Percentiles rank a stretch among this genome's conserved stretches.
Evolutionary conservation across 768 basidiomycete species (phyloP).

Genomic region (Termitomyces sp.): DNA sequence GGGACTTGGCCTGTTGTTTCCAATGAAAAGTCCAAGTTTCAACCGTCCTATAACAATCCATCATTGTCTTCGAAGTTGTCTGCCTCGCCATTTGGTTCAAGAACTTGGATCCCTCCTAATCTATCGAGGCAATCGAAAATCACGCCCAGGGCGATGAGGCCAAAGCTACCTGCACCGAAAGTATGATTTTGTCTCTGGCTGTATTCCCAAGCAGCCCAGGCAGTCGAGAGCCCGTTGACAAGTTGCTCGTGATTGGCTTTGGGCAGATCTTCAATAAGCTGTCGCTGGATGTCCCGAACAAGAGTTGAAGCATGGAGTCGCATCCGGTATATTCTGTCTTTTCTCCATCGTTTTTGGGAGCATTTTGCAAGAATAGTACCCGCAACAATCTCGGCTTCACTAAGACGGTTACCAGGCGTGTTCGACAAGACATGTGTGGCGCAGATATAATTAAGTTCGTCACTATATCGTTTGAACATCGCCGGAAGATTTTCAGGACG

Average conservation of each 20-base stretch:
- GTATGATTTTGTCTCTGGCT: conserved; percentile 33
- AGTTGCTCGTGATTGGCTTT: conserved; percentile 23
- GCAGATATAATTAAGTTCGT: conserved; percentile 68
- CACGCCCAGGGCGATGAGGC: conserved; percentile 53
- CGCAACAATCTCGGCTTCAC: conserved; percentile 70
- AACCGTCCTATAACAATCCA: neutral
- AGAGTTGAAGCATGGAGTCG: conserved; percentile 46
- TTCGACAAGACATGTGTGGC: conserved; percentile 61
- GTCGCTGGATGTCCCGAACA: conserved; percentile 41
- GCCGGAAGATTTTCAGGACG: conserved; percentile 23
- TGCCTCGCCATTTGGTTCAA: neutral
- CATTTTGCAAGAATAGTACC: conserved; percentile 73
- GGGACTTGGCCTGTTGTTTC: too few species aligned
- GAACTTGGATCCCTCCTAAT: conserved; percentile 3
- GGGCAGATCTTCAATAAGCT: conserved; percentile 25
- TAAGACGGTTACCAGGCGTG: conserved; percentile 45
- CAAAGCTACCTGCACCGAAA: conserved; percentile 62
- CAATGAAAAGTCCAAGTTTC: neutral
- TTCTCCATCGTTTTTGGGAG: conserved; percentile 53
- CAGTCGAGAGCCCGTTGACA: conserved; percentile 36
- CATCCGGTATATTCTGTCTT: conserved; percentile 58
- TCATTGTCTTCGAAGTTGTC: neutral
- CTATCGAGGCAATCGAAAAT: conserved; percentile 54
- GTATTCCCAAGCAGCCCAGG: conserved; percentile 64
- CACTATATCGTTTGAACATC: conserved; percentile 47